Evolutionary conservation across 208 protist genomes (phyloP).

Genomic region (Blechomonas ayalai): DNA sequence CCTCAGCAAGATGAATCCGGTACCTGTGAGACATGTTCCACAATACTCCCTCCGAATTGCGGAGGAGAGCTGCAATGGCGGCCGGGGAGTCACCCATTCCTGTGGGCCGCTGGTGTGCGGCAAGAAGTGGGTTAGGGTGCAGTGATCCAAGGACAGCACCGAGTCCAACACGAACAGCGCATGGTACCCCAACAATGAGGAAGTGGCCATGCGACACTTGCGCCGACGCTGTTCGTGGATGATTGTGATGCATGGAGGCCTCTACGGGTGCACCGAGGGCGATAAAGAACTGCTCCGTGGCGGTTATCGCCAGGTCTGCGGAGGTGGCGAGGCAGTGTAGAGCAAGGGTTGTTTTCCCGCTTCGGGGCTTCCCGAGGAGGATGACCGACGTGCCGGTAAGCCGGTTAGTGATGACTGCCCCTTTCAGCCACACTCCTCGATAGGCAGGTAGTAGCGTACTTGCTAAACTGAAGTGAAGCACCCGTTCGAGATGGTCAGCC

Average conservation of each 20-base stretch:
- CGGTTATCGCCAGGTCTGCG: conserved; percentile 28
- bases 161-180: conserved; percentile 31
- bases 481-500: conserved; percentile 16
- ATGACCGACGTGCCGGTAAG: conserved; percentile 29
- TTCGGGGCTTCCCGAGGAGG: conserved; percentile 36
- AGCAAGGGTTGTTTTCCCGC: conserved; percentile 73
- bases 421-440: conserved; percentile 48
- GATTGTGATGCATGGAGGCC: conserved; percentile 6
- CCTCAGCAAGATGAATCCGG: conserved; percentile 25
- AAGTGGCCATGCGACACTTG: neutral
- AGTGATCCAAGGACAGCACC: conserved; percentile 62
- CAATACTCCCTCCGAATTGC: conserved; percentile 35
- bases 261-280: conserved; percentile 13
- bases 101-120: conserved; percentile 3
- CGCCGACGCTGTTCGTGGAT: neutral
- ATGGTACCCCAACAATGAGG: conserved; percentile 31
- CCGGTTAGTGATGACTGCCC: conserved; percentile 31
- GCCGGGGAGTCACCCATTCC: conserved; percentile 7
- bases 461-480: conserved; percentile 30
- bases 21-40: conserved; percentile 47
- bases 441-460: conserved; percentile 25
- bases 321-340: conserved; percentile 46
- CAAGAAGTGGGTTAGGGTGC: conserved; percentile 39
- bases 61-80: conserved; percentile 14
- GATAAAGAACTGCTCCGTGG: conserved; percentile 46